Evolutionary conservation across 306 rosid species (phyloP).

Genomic region (Prunus armeniaca): DNA sequence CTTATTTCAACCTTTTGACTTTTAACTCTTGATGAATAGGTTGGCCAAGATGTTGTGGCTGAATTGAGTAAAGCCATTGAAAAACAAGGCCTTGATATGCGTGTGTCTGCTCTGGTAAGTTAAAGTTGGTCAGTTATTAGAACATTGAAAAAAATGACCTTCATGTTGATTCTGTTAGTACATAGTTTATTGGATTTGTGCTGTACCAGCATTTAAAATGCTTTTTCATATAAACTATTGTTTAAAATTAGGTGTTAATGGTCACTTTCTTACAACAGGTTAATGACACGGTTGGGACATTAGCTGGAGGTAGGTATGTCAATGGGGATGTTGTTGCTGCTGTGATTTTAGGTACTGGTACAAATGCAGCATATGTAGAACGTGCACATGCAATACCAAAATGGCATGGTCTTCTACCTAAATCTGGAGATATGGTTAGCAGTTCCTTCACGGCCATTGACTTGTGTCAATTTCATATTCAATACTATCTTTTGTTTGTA

Average conservation of each 20-base stretch:
- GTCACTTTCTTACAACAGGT: constrained; percentile 42
- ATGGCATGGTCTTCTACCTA: constrained; percentile 81
- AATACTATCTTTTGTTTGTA: not conserved
- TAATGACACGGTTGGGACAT: constrained; percentile 92
- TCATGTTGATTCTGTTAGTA: not conserved
- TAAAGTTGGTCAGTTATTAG: not conserved
- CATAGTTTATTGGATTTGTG: not conserved
- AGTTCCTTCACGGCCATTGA: not conserved
- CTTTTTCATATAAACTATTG: constrained; percentile 10
- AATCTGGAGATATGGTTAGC: constrained; percentile 91
- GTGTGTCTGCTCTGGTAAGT: constrained; percentile 77
- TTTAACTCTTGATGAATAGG: constrained; percentile 44
- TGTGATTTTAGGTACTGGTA: constrained; percentile 94
- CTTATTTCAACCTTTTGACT: not conserved
- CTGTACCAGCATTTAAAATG: not conserved
- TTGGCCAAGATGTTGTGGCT: constrained; percentile 88
- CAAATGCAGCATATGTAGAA: constrained; percentile 97
- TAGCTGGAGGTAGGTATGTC: constrained; percentile 81
- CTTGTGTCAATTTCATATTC: not conserved
- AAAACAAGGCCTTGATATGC: constrained; percentile 79
- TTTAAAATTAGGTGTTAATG: not conserved
- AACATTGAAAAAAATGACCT: not conserved
- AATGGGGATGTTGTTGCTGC: constrained; percentile 76
- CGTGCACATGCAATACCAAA: constrained; percentile 83
- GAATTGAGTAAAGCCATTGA: constrained; percentile 75